These are phyloP conservation scores for Torulaspora pretoriensis DNA, from an alignment of 1,139 yeast species.

Conservation along the genomic window DNA sequence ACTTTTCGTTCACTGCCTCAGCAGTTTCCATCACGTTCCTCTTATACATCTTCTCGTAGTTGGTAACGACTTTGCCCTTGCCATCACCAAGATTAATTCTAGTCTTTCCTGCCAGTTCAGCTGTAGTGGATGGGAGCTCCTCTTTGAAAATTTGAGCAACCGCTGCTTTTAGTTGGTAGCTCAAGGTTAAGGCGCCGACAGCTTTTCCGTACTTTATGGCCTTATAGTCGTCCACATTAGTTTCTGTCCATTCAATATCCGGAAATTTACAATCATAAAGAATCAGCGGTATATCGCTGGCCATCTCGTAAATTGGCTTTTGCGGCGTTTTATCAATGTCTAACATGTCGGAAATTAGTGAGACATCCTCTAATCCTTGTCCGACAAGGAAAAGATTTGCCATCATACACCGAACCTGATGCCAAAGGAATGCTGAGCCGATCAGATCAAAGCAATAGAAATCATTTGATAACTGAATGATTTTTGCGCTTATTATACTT, in stretches of 20 bases:
- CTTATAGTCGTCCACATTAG: slow-evolving; percentile 25
- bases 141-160: slow-evolving; percentile 32
- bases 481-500: slow-evolving; percentile 50
- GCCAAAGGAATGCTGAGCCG: slow-evolving; percentile 96
- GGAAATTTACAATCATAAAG: slow-evolving; percentile 81
- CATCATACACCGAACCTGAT: slow-evolving; percentile 95
- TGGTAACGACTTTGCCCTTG: slow-evolving; percentile 50
- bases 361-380: slow-evolving; percentile 63
- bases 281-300: slow-evolving; percentile 84
- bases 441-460: slow-evolving; percentile 68
- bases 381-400: slow-evolving; percentile 79
- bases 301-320: slow-evolving; percentile 85
- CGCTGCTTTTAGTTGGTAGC: slow-evolving; percentile 39
- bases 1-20: slow-evolving; percentile 64
- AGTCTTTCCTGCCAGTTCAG: slow-evolving; percentile 34
- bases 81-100: slow-evolving; percentile 69
- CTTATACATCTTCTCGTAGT: slow-evolving; percentile 54
- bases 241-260: slow-evolving; percentile 59
- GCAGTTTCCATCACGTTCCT: slow-evolving; percentile 60
- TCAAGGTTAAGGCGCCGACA: slow-evolving; percentile 33
- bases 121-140: slow-evolving; percentile 18
- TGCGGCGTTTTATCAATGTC: slow-evolving; percentile 56
- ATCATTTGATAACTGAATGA: slow-evolving; percentile 42
- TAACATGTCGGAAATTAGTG: slow-evolving; percentile 54
- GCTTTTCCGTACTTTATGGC: slow-evolving; percentile 29